These are phyloP conservation scores for Globisporangium radiosum DNA, from an alignment of 352 stramenopile genomes.

Conservation along the genomic window DNA sequence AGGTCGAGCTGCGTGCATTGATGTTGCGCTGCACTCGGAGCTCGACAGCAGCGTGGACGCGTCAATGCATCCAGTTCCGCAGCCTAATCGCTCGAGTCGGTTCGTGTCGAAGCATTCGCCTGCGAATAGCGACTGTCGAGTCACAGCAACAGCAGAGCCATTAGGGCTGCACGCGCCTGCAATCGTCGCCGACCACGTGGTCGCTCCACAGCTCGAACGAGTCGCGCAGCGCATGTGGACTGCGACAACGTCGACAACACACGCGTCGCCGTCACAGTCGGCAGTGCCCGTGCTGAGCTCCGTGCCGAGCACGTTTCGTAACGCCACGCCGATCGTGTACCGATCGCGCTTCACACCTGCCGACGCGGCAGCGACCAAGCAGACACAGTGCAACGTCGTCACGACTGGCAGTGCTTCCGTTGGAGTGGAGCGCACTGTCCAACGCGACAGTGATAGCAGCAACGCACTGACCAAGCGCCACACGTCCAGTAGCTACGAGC, in stretches of 20 bases:
- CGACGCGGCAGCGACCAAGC: conserved; percentile 16
- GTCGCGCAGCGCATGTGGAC: no score
- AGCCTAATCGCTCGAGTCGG: neutral
- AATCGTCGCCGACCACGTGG: conserved; percentile 5
- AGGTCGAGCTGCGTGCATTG: neutral
- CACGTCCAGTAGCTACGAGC: neutral
- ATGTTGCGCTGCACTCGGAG: neutral
- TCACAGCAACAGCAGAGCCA: neutral
- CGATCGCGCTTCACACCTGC: conserved; percentile 23
- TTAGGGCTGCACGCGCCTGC: conserved; percentile 5
- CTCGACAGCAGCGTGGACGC: neutral
- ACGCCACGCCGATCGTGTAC: conserved; percentile 50
- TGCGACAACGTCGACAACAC: neutral
- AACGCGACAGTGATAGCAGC: neutral
- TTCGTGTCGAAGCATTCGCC: neutral
- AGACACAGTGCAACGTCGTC: conserved; percentile 40
- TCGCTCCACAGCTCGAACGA: conserved; percentile 3
- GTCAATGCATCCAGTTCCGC: neutral
- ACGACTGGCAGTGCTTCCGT: conserved; percentile 15
- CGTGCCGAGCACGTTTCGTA: conserved; percentile 53
- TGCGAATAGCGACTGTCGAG: neutral
- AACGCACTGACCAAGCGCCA: neutral
- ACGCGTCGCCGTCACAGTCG: neutral
- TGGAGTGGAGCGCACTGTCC: neutral
- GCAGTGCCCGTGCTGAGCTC: conserved; percentile 36